Evolutionary conservation across 495 filamentous ascomycete species (phyloP).

Genomic region (Durotheca rogersii): DNA sequence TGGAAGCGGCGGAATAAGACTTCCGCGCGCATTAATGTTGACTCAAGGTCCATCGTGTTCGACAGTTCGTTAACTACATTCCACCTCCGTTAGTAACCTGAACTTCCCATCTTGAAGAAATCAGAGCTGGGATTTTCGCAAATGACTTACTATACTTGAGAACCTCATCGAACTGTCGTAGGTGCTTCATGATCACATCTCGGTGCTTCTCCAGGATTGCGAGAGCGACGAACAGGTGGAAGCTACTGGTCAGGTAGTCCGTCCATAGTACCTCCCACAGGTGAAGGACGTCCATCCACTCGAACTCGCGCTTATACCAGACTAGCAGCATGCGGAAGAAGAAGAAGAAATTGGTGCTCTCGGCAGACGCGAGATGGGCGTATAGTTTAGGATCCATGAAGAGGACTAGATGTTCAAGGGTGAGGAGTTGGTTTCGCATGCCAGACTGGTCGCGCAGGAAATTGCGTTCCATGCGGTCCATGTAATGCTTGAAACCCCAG

Average conservation of each 20-base stretch:
- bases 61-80: constrained; percentile 85
- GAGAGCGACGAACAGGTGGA: constrained; percentile 91
- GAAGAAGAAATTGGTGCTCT: constrained; percentile 98
- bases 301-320: constrained; percentile 97
- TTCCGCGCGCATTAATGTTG: constrained; percentile 83
- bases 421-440: constrained; percentile 87
- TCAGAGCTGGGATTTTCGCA: background rate
- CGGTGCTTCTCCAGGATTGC: constrained; percentile 96
- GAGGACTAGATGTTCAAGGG: constrained; percentile 89
- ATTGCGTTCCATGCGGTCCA: constrained; percentile 97
- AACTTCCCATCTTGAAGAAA: too few species aligned
- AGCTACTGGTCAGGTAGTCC: constrained; percentile 80
- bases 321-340: constrained; percentile 98
- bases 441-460: constrained; percentile 94
- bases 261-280: constrained; percentile 97
- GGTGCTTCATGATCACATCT: constrained; percentile 89
- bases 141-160: constrained; percentile 80
- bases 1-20: constrained; percentile 85
- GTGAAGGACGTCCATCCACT: constrained; percentile 79
- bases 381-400: constrained; percentile 96
- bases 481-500: constrained; percentile 94
- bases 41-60: constrained; percentile 84
- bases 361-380: constrained; percentile 80
- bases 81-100: constrained; percentile 13
- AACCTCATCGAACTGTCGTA: constrained; percentile 95